Evolutionary conservation across 1,284 basidiomycete species (phyloP).

Genomic region (Cryptococcus wingfieldii): DNA sequence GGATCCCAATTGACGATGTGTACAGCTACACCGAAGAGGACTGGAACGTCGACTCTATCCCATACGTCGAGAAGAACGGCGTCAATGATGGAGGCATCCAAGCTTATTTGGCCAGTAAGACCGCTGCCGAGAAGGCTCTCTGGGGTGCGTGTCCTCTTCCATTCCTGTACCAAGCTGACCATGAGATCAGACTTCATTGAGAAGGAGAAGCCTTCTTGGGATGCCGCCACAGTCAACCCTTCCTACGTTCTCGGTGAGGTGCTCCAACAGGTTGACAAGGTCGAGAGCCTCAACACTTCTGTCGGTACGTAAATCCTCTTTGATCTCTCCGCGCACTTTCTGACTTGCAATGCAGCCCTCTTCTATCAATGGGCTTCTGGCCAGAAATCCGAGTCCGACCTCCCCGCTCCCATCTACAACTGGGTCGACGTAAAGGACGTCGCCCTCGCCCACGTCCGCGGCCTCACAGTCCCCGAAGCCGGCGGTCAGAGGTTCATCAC

Average conservation of each 20-base stretch:
- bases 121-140: constrained; percentile 27
- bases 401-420: constrained; percentile 43
- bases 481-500: constrained; percentile 60
- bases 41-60: constrained; percentile 60
- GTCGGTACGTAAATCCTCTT: constrained; percentile 26
- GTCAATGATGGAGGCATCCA: constrained; percentile 55
- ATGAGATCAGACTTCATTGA: constrained; percentile 50
- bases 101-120: too few species aligned
- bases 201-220: constrained; percentile 57
- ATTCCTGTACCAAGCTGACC: constrained; percentile 16
- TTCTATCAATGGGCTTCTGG: constrained; percentile 49
- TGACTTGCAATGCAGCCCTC: constrained; percentile 12
- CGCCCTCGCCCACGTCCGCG: constrained; percentile 57
- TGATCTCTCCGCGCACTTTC: too few species aligned
- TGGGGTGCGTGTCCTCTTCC: constrained; percentile 26
- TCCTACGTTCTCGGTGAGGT: constrained; percentile 52
- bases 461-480: constrained; percentile 56
- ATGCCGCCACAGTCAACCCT: constrained; percentile 58
- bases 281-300: constrained; percentile 57
- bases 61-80: constrained; percentile 55
- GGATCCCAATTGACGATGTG: background rate
- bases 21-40: constrained; percentile 47
- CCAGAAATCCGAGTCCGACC: constrained; percentile 44
- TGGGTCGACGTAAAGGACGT: constrained; percentile 61
- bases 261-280: constrained; percentile 54